Base-by-base conservation (phyloP, 441 rosid genomes). In the Populus hybrid region DNA sequence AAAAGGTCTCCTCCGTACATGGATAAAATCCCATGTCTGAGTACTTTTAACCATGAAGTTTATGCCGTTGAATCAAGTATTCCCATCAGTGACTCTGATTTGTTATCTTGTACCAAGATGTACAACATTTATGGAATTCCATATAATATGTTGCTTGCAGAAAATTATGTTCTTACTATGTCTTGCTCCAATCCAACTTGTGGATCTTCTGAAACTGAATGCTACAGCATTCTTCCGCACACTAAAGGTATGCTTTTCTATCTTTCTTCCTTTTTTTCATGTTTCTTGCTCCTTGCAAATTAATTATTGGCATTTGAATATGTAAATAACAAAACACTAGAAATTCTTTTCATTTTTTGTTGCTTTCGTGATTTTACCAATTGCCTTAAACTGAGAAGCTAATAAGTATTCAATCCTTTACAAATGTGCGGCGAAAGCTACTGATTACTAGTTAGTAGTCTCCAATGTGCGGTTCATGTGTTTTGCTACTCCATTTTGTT, bases 171-270 rank as follows among this genome's bases (percentile, higher is more conserved):
- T 30, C 72, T 75, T 67, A 30, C 23, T 20, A 50, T 68, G 50
- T 4, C 23, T 75, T 77, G 86, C 83, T 18, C 30, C 8, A 26
- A 71, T 36, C 84, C 87, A 26, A 3, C 0, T 6, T 85, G 87
- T 70, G 28, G 61, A 35, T 10, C 2, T 1, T 85, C 20, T 28
- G 64, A 67, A 28, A 46, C 65, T 14, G 77, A 75, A 66, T 67
- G 77, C 14, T 67, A 18, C 2, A 40, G n/a, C 71, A 20, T 10
- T 24, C 38, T 28, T 3, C 8, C 2, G 8, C 74, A 16, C 8
- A 16, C 11, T 1, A 54, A 28, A 18, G 32, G 65, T 67, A 75
- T 5, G 72, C 21, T 5, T 42, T 14, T 38, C 0, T 50, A 3
- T 46, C 57, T 42, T 66, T 28, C 63, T 42, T 4, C 28, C 2